Percentiles rank a stretch among this genome's conserved stretches.
Evolutionary conservation across 805 yeast species (phyloP).

Genomic region (Osmozyma mogii): DNA sequence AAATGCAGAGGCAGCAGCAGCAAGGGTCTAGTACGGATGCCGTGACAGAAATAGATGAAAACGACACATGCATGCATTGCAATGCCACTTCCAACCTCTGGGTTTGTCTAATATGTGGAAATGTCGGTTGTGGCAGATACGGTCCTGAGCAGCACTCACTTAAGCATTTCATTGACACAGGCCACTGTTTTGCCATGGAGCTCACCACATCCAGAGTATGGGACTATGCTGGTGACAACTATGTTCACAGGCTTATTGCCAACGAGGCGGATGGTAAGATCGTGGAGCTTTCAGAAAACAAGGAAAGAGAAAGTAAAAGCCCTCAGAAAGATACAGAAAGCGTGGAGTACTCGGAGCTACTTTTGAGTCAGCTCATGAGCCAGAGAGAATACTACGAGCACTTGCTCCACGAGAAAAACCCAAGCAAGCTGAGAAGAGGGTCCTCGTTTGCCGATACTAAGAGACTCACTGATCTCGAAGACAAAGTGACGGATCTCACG

Average conservation of each 20-base stretch:
- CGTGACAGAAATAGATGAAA: conserved; percentile 16
- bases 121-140: conserved; percentile 87
- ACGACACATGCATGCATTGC: conserved; percentile 48
- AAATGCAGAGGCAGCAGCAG: conserved; percentile 9
- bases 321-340: conserved; percentile 5
- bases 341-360: conserved; percentile 70
- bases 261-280: conserved; percentile 85
- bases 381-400: conserved; percentile 78
- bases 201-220: conserved; percentile 77
- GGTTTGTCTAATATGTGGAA: conserved; percentile 88
- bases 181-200: conserved; percentile 91
- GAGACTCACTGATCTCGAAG: conserved; percentile 18
- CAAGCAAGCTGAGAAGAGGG: conserved; percentile 14
- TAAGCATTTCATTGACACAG: conserved; percentile 66
- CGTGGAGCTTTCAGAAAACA: conserved; percentile 56
- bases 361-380: conserved; percentile 75
- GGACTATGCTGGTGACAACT: conserved; percentile 90
- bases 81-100: conserved; percentile 57
- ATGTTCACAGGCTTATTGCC: conserved; percentile 79
- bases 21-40: conserved; percentile 1
- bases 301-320: not conserved
- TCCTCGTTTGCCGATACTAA: conserved; percentile 8
- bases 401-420: conserved; percentile 17
- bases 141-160: conserved; percentile 75
- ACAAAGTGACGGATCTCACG: conserved; percentile 21